These are phyloP conservation scores for Globisporangium uncinulatum DNA, from an alignment of 352 stramenopile species.

Conservation along the genomic window DNA sequence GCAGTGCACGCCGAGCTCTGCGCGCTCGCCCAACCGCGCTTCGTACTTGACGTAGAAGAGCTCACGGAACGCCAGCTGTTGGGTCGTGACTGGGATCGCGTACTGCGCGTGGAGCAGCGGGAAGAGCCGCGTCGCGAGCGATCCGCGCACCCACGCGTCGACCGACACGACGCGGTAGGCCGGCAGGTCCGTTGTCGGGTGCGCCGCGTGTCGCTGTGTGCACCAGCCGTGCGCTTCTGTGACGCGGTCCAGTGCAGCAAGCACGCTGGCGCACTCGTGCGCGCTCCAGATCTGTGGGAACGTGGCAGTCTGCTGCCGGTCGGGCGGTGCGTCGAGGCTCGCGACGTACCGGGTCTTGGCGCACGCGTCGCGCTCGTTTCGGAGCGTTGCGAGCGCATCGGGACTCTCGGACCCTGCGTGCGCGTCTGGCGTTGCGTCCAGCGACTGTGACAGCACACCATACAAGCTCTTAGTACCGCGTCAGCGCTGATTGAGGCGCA, in stretches of 20 bases:
- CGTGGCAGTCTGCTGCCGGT: conserved; percentile 34
- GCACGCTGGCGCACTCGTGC: conserved; percentile 41
- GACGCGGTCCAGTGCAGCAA: conserved; percentile 29
- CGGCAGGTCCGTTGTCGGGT: conserved; percentile 82
- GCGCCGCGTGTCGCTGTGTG: conserved; percentile 70
- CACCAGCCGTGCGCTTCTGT: conserved; percentile 54
- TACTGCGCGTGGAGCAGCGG: conserved; percentile 44
- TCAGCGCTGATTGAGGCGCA: conserved; percentile 3
- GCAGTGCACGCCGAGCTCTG: conserved; percentile 84
- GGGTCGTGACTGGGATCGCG: conserved; percentile 22
- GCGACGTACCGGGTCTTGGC: conserved; percentile 44
- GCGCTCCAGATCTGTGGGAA: conserved; percentile 47
- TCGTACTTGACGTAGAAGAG: conserved; percentile 89
- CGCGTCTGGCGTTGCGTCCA: background rate
- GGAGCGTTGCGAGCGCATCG: conserved; percentile 16
- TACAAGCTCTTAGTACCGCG: too few relatives aligned
- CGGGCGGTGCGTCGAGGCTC: conserved; percentile 38
- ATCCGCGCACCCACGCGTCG: conserved; percentile 59
- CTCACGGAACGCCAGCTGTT: conserved; percentile 72
- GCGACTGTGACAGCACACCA: background rate
- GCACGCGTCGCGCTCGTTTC: conserved; percentile 27
- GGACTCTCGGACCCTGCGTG: background rate
- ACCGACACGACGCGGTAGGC: conserved; percentile 61
- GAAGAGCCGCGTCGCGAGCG: conserved; percentile 47
- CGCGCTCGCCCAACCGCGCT: conserved; percentile 45